phyloP scores from a whole-genome alignment of 2,329 filamentous ascomycete genomes.

The Calycina marina region DNA sequence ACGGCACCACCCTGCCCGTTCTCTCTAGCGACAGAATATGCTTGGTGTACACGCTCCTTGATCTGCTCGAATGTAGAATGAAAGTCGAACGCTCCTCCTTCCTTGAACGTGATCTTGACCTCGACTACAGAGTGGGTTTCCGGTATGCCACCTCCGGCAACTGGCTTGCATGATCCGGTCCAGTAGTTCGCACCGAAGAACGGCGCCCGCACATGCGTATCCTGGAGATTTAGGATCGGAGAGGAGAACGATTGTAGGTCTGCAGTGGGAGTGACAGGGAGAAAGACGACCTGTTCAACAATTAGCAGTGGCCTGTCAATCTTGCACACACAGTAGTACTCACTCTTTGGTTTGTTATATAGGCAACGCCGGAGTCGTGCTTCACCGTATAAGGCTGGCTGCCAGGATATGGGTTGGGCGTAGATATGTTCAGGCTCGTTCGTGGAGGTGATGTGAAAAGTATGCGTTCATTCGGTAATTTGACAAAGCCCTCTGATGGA shows the following conservation, averaged over 20 bases:
- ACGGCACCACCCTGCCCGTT: conserved; percentile 41
- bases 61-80: conserved; percentile 69
- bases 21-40: conserved; percentile 58
- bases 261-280: conserved; percentile 55
- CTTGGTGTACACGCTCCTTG: conserved; percentile 71
- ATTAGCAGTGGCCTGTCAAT: conserved; percentile 8
- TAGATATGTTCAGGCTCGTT: conserved; percentile 62
- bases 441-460: conserved; percentile 69
- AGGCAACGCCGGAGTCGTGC: conserved; percentile 60
- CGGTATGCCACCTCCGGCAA: conserved; percentile 71
- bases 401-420: conserved; percentile 42
- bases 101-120: conserved; percentile 78
- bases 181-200: conserved; percentile 91
- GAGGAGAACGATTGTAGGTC: conserved; percentile 73
- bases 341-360: conserved; percentile 77
- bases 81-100: conserved; percentile 91
- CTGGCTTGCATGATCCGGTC: conserved; percentile 66
- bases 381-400: conserved; percentile 52
- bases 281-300: conserved; percentile 60
- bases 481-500: conserved; percentile 60
- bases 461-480: conserved; percentile 69
- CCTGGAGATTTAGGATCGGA: conserved; percentile 74
- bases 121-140: conserved; percentile 58
- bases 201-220: conserved; percentile 73
- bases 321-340: conserved; percentile 22